Evolutionary conservation across 257 asterid species (phyloP), one percentile per base, ranked within the genome.

Genomic region (Vinca minor): DNA sequence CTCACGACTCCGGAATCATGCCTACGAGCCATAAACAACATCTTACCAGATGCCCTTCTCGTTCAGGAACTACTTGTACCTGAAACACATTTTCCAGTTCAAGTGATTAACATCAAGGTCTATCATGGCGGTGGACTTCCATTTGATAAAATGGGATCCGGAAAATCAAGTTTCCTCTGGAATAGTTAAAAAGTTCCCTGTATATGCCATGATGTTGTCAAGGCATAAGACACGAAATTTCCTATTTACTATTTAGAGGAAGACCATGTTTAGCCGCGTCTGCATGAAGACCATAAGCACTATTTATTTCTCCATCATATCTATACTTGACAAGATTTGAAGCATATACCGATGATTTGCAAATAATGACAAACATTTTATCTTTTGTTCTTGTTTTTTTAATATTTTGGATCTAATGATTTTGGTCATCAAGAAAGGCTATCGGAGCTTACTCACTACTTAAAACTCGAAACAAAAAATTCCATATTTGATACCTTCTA

Each of bases 281-380:
- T 56, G 69, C 69, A 58, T 53, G 26, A 17, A 80, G 71, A 70
- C 67, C 72, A 66, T 20, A 39, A 28, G 53, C 42, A 21, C 25
- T n/a, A 68, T 52, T 55, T 31, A 66, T 23, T n/a, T 29, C 39
- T 59, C 78, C 76, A 39, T 48, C 62, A 8, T 36, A 60, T 26
- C n/a, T 57, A 64, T 68, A 31, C 69, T 71, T 53, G 52, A 77
- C 82, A 18, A 83, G 64, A 63, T 65, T 29, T 57, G 62, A 49
- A 39, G 82, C 85, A 63, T 74, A 80, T 26, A 63, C 74, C 41
- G 61, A 52, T 49, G 73, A 72, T 66, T 75, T 75, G 83, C 95
- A 88, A 26, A 78, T 95, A 29, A 82, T 56, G 12, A 88, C 88
- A 31, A 81, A 80, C 95, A 88, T 84, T 68, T 76, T 81, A 66